Evolutionary conservation across 139 green algal species (phyloP).

Genomic region (Micractinium conductrix): DNA sequence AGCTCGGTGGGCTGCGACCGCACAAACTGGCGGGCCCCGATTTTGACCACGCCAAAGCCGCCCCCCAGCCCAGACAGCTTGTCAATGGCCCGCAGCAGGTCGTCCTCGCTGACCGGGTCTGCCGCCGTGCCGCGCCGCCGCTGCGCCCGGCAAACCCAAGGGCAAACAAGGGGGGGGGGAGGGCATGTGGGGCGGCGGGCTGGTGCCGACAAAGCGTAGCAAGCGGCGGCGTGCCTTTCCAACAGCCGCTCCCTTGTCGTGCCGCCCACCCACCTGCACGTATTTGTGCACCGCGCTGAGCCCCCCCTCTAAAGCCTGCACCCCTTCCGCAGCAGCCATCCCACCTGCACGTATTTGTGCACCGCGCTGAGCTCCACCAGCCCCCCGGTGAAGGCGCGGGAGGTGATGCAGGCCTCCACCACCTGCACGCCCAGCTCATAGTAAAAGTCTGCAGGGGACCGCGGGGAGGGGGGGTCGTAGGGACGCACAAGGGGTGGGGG

Average conservation of each 20-base stretch:
- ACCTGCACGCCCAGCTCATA: conserved; percentile 95
- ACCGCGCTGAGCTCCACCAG: conserved; percentile 80
- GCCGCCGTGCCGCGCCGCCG: conserved; percentile 59
- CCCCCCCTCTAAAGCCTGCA: not conserved
- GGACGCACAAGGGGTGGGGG: no score
- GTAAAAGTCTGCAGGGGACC: conserved; percentile 82
- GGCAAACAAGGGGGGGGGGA: no score
- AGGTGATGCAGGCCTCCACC: conserved; percentile 83
- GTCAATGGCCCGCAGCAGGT: conserved; percentile 80
- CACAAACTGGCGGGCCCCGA: conserved; percentile 71
- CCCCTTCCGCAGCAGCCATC: not conserved
- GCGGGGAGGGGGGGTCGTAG: no score
- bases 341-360: conserved; percentile 44
- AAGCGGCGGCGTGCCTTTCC: no score
- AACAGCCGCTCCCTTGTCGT: no score
- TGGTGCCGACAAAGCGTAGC: no score
- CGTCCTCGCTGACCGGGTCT: conserved; percentile 74
- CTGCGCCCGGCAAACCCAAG: no score
- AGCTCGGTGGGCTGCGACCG: conserved; percentile 85
- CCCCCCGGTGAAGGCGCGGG: conserved; percentile 75
- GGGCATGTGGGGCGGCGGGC: no score
- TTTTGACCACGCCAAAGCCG: conserved; percentile 74
- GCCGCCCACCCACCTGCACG: not conserved
- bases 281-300: not conserved
- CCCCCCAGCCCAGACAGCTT: conserved; percentile 80